phyloP scores from a whole-genome alignment of 2,329 filamentous ascomycete genomes.

The Apiospora hydei region DNA sequence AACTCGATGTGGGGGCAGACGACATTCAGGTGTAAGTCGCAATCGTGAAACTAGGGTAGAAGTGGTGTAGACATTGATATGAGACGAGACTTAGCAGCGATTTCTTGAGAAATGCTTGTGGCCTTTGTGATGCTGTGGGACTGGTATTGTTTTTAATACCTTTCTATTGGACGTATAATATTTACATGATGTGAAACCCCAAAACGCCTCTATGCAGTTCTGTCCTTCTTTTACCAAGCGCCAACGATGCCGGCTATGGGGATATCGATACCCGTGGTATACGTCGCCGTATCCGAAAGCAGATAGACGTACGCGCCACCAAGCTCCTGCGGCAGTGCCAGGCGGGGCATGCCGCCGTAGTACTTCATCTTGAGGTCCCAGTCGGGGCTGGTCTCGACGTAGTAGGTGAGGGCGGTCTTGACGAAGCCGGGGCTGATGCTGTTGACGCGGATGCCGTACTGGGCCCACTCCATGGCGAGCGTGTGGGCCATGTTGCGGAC shows the following conservation, averaged over 20 bases:
- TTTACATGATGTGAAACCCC: neutral
- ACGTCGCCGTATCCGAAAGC: conserved; percentile 58
- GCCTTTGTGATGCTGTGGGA: neutral
- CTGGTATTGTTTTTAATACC: neutral
- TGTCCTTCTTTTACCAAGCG: conserved; percentile 31
- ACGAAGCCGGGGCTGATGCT: conserved; percentile 53
- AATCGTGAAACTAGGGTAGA: too few species aligned
- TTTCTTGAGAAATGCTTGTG: neutral
- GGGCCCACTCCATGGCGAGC: conserved; percentile 56
- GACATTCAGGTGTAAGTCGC: too few species aligned
- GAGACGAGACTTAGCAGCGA: neutral
- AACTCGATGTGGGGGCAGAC: too few species aligned
- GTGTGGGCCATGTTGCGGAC: conserved; percentile 49
- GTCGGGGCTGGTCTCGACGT: conserved; percentile 58
- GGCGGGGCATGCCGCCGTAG: conserved; percentile 62
- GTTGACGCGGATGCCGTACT: conserved; percentile 55
- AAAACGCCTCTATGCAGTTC: conserved; percentile 10
- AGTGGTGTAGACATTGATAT: neutral
- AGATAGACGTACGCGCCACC: conserved; percentile 65
- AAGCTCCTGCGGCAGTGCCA: conserved; percentile 60
- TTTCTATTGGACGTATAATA: neutral
- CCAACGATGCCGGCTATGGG: conserved; percentile 49
- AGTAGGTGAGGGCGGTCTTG: conserved; percentile 56
- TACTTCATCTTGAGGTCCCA: conserved; percentile 65
- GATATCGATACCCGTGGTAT: conserved; percentile 59